A percentile compares a stretch with the other conserved stretches of the same genome.
These are phyloP conservation scores for Paraurostyla sp. DNA, from an alignment of 73 alveolate species.

Conservation along the genomic window DNA sequence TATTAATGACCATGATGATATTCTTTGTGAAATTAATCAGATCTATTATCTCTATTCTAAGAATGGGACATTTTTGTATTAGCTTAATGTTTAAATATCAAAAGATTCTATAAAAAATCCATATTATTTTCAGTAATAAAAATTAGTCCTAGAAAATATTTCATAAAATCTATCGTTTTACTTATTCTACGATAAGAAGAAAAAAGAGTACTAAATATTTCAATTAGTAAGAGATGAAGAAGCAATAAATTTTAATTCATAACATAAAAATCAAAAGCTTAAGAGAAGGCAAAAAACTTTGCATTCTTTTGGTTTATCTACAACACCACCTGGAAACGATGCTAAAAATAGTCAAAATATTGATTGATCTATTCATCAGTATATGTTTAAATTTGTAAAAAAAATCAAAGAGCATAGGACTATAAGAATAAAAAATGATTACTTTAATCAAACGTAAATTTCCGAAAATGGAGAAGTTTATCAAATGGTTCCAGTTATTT, in stretches of 20 bases:
- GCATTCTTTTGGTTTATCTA: too few species aligned
- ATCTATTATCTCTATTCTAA: conserved; percentile 21
- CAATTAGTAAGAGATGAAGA: not conserved
- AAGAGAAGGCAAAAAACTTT: not conserved
- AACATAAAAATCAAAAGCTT: not conserved
- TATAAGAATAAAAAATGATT: not conserved
- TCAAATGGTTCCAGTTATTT: too few species aligned
- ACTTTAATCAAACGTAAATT: conserved; percentile 3
- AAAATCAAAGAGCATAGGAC: not conserved
- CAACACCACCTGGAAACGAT: too few species aligned
- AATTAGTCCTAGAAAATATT: not conserved
- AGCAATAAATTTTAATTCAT: not conserved
- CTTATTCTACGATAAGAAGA: not conserved
- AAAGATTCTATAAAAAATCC: not conserved
- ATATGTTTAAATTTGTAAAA: conserved; percentile 12
- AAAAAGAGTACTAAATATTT: not conserved
- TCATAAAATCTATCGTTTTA: conserved; percentile 16
- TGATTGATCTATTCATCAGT: not conserved
- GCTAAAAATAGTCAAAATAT: not conserved
- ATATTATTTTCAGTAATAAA: not conserved
- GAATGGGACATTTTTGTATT: conserved; percentile 7
- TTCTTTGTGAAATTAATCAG: conserved; percentile 22
- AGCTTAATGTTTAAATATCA: not conserved
- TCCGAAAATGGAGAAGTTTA: not conserved
- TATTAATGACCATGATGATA: conserved; percentile 30